Evolutionary conservation across 192 early-diverging fungal genomes (phyloP), one percentile per base, ranked within the genome.

Genomic region (Backusella sp.): DNA sequence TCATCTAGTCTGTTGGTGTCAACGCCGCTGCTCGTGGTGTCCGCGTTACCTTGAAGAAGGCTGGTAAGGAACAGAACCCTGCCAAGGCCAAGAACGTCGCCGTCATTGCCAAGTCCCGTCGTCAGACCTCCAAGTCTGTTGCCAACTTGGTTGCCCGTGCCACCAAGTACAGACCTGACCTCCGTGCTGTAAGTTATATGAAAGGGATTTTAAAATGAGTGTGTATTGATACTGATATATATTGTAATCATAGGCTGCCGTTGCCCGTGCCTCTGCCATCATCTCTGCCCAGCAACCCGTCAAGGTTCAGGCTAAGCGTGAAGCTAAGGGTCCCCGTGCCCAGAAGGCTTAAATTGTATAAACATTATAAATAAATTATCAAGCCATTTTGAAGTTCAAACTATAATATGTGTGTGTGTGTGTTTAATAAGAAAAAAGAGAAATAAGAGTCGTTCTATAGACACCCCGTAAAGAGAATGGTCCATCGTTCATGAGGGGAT

Each of bases 241-340:
- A 15, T 19, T n/a, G 17, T 17, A 6, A 53, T 44, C n/a, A 28
- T 84, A 91, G 89, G 88, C 88, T 79, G 92, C 94, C 74, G 87
- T 93, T 73, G 91, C 91, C 75, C 92, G 94, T 78, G 87, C 89
- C 44, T 81, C 88, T 49, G 86, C 91, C 67, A 79, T 95, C 81
- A 79, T 89, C 77, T 85, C 87, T 75, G 76, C 85, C 69, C 90
- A 92, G 83, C 90, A 89, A 82, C 83, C 85, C 65, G 78, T 80
- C 71, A 90, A 91, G 86, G 83, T 80, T 68, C 82, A 82, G 75
- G 83, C 86, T 77, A 83, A 83, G 82, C 88, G 87, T 82, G 86
- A 86, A 75, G 79, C 80, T 76, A 91, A 89, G 85, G 90, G 84
- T 81, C 42, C 82, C 80, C 86, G 86, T 77, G 86, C 86, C 76